phyloP scores from a whole-genome alignment of 164 flowering plant genomes.

The Dillenia turbinata region DNA sequence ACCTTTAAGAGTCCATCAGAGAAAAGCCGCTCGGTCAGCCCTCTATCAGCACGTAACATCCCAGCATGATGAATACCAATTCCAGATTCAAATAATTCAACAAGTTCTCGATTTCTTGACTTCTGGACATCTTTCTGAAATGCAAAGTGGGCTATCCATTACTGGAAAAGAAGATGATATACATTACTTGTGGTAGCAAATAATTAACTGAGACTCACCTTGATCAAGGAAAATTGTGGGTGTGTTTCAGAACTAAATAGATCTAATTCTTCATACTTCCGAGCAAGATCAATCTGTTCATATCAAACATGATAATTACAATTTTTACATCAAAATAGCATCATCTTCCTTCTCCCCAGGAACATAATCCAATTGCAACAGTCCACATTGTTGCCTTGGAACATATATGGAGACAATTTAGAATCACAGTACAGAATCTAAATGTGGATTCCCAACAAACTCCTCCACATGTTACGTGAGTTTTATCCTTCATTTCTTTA shows the following conservation, averaged over 20 bases:
- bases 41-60: slow-evolving; percentile 94
- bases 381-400: too few relatives aligned
- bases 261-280: slow-evolving; percentile 45
- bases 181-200: not conserved
- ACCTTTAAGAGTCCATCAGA: slow-evolving; percentile 92
- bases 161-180: not conserved
- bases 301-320: too few relatives aligned
- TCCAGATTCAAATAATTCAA: slow-evolving; percentile 69
- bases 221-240: slow-evolving; percentile 60
- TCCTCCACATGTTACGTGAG: too few relatives aligned
- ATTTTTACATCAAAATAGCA: too few relatives aligned
- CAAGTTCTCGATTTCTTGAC: slow-evolving; percentile 92
- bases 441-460: too few relatives aligned
- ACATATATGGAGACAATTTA: too few relatives aligned
- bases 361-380: too few relatives aligned
- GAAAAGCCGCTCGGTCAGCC: slow-evolving; percentile 89
- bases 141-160: slow-evolving; percentile 3
- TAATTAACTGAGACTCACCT: slow-evolving; percentile 39
- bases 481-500: too few relatives aligned
- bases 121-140: slow-evolving; percentile 84
- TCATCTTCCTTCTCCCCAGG: too few relatives aligned
- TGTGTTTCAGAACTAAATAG: slow-evolving; percentile 62
- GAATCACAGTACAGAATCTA: too few relatives aligned
- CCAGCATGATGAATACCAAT: slow-evolving; percentile 99
- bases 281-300: slow-evolving; percentile 75